Conservation (phyloP, 805 yeast genomes). For the Candida lessepsii region DNA sequence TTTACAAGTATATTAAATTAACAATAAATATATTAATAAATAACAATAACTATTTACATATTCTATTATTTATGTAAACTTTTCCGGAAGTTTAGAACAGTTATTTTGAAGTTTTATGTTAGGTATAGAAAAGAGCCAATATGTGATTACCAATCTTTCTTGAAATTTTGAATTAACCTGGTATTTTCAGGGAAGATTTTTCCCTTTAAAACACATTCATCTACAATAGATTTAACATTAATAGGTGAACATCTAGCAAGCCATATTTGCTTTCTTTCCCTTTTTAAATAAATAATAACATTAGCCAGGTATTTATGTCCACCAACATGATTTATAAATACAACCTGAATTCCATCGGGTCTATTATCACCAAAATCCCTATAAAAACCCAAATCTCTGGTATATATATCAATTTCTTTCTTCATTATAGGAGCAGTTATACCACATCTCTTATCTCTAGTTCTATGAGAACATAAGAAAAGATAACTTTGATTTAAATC, state of each 20-base stretch:
- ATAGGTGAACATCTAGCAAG: constrained; percentile 80
- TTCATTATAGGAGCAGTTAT: constrained; percentile 89
- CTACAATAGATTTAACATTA: constrained; percentile 70
- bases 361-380: constrained; percentile 77
- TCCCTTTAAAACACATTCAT: constrained; percentile 70
- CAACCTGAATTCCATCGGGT: constrained; percentile 70
- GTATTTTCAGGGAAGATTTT: constrained; percentile 70
- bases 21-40: background rate
- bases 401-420: constrained; percentile 68
- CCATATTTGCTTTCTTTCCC: constrained; percentile 78
- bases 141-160: background rate
- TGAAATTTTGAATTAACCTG: constrained; percentile 54
- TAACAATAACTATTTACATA: no score
- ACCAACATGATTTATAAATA: constrained; percentile 83
- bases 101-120: background rate
- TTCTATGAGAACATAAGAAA: constrained; percentile 82
- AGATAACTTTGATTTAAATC: constrained; percentile 46
- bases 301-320: constrained; percentile 96
- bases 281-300: constrained; percentile 66
- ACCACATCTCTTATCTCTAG: constrained; percentile 93
- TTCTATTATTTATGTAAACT: no score
- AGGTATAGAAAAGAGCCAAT: constrained; percentile 1
- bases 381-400: constrained; percentile 67
- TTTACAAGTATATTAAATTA: background rate
- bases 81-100: no score